These are phyloP conservation scores for Pouteria glomerata DNA, from an alignment of 148 eudicot genomes.

Conservation along the genomic window DNA sequence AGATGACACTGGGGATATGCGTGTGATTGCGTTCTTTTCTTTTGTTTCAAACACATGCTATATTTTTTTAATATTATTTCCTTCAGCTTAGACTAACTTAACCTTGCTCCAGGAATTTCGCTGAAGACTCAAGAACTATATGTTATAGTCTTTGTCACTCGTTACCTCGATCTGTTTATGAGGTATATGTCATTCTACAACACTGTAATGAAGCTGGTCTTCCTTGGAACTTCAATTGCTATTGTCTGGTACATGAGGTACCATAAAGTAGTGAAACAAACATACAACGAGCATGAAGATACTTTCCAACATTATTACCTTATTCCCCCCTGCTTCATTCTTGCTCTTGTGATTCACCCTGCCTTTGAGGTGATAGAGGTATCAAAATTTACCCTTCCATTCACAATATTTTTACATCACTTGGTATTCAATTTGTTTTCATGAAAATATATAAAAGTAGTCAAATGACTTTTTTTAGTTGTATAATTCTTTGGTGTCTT, in stretches of 20 bases:
- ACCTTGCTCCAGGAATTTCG: conserved; percentile 41
- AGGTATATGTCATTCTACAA: conserved; percentile 40
- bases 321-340: conserved; percentile 30
- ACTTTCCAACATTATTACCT: conserved; percentile 43
- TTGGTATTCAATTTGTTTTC: background rate
- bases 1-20: background rate
- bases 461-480: background rate
- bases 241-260: conserved; percentile 58
- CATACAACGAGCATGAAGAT: conserved; percentile 44
- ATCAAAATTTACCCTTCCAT: background rate
- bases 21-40: background rate
- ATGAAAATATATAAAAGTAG: conserved; percentile 2
- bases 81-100: background rate
- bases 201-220: conserved; percentile 50
- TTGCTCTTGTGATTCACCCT: conserved; percentile 42
- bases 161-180: conserved; percentile 52
- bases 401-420: background rate
- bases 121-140: conserved; percentile 59
- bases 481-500: background rate
- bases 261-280: conserved; percentile 49
- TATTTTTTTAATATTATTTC: background rate
- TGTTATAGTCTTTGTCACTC: conserved; percentile 38
- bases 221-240: conserved; percentile 40
- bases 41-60: background rate
- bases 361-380: conserved; percentile 39